These are phyloP conservation scores for Cytospora leucostoma DNA, from an alignment of 2,329 filamentous ascomycete genomes.

Conservation along the genomic window DNA sequence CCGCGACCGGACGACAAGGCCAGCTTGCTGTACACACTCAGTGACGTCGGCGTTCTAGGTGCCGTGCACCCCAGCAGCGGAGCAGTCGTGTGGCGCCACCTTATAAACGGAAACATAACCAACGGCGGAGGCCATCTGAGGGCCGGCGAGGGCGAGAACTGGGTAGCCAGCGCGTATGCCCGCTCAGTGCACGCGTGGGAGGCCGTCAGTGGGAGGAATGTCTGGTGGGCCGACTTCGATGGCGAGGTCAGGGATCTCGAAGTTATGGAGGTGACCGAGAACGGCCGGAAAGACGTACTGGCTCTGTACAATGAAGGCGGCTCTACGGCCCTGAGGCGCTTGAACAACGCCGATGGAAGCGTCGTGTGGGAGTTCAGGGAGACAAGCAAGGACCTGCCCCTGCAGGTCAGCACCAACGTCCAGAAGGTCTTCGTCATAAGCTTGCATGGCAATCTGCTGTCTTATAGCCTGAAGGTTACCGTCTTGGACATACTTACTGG, in stretches of 20 bases:
- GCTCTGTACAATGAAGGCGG: slow-evolving; percentile 64
- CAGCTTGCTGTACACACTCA: slow-evolving; percentile 87
- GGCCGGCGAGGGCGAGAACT: slow-evolving; percentile 77
- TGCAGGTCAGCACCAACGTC: slow-evolving; percentile 73
- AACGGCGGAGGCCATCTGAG: slow-evolving; percentile 58
- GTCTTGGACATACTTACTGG: slow-evolving; percentile 74
- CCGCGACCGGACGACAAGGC: slow-evolving; percentile 80
- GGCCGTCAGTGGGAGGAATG: slow-evolving; percentile 74
- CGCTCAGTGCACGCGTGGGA: slow-evolving; percentile 77
- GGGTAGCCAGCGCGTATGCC: slow-evolving; percentile 73
- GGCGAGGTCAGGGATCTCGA: slow-evolving; percentile 70
- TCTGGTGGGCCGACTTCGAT: slow-evolving; percentile 68
- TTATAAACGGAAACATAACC: slow-evolving; percentile 56
- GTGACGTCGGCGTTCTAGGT: slow-evolving; percentile 79
- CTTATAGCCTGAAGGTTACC: slow-evolving; percentile 75
- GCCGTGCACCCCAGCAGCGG: slow-evolving; percentile 89
- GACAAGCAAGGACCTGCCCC: slow-evolving; percentile 66
- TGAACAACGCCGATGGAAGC: slow-evolving; percentile 72
- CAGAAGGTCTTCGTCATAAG: slow-evolving; percentile 75
- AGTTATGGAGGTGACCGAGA: slow-evolving; percentile 70
- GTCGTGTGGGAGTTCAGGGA: slow-evolving; percentile 80
- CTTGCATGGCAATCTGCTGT: slow-evolving; percentile 67
- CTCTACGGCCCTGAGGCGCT: slow-evolving; percentile 63
- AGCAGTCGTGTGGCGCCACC: slow-evolving; percentile 82
- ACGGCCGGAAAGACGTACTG: slow-evolving; percentile 67